Percentiles rank a stretch among this genome's conserved stretches.
phyloP scores from a whole-genome alignment of 495 filamentous ascomycete species.

The Tuber indicum region DNA sequence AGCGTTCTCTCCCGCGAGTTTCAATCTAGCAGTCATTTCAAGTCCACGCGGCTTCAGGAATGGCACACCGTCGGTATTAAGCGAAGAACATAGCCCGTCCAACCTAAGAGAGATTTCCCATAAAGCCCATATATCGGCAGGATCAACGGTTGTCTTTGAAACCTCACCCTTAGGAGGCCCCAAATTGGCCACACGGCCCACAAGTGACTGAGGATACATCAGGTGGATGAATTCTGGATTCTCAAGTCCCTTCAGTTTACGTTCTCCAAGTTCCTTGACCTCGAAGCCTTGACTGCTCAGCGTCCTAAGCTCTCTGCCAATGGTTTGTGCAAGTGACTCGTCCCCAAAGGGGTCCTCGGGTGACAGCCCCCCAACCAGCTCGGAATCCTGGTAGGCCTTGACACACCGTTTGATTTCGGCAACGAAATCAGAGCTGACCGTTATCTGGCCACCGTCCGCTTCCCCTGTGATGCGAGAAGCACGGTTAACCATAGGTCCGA shows the following conservation, averaged over 20 bases:
- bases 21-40: constrained; percentile 75
- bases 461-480: constrained; percentile 85
- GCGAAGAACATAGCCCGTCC: constrained; percentile 81
- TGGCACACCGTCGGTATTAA: constrained; percentile 55
- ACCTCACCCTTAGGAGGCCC: constrained; percentile 47
- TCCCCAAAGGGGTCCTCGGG: constrained; percentile 67
- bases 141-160: constrained; percentile 58
- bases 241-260: constrained; percentile 90
- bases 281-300: constrained; percentile 90
- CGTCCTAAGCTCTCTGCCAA: constrained; percentile 78
- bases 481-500: constrained; percentile 98
- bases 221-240: constrained; percentile 94
- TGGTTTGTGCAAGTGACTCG: constrained; percentile 60
- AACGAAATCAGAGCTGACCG: constrained; percentile 93
- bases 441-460: constrained; percentile 96
- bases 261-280: constrained; percentile 89
- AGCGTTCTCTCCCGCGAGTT: constrained; percentile 72
- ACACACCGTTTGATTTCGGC: constrained; percentile 86
- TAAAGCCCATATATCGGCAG: constrained; percentile 75
- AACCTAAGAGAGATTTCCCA: constrained; percentile 85
- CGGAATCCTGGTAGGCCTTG: constrained; percentile 72
- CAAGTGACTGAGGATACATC: constrained; percentile 81
- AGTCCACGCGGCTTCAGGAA: constrained; percentile 67
- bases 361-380: constrained; percentile 59
- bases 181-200: constrained; percentile 65